Conservation (phyloP, 306 rosid species). For the Vigna trinervia region DNA sequence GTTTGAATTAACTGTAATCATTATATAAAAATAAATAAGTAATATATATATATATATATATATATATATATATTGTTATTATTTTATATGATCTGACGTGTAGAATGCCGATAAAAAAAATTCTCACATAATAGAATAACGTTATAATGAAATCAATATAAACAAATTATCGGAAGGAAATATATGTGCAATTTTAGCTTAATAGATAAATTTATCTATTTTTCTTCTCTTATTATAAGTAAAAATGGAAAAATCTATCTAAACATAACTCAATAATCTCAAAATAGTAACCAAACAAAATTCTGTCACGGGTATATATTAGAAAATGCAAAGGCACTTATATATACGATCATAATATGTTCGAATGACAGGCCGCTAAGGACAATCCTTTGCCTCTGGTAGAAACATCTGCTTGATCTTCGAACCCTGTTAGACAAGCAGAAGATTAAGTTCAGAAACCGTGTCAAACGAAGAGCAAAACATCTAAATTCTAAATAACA, state of each 20-base stretch:
- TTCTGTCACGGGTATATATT: not conserved
- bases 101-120: too few species aligned
- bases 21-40: too few species aligned
- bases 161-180: too few species aligned
- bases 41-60: too few species aligned
- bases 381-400: constrained; percentile 80
- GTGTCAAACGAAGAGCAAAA: constrained; percentile 28
- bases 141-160: too few species aligned
- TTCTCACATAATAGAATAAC: too few species aligned
- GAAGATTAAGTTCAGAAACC: constrained; percentile 36
- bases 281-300: constrained; percentile 13
- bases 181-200: too few species aligned
- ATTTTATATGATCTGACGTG: too few species aligned
- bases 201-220: too few species aligned
- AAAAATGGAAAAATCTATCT: not conserved
- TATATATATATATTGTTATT: too few species aligned
- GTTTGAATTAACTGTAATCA: too few species aligned
- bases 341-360: constrained; percentile 80
- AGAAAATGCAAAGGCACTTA: constrained; percentile 52
- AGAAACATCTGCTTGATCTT: constrained; percentile 88
- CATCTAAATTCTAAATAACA: not conserved
- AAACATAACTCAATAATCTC: not conserved
- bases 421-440: constrained; percentile 64
- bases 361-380: constrained; percentile 71
- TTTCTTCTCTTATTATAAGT: not conserved